A percentile compares a stretch with the other conserved stretches of the same genome.
phyloP scores from a whole-genome alignment of 805 yeast species.

The Schizosaccharomyces cryophilus region DNA sequence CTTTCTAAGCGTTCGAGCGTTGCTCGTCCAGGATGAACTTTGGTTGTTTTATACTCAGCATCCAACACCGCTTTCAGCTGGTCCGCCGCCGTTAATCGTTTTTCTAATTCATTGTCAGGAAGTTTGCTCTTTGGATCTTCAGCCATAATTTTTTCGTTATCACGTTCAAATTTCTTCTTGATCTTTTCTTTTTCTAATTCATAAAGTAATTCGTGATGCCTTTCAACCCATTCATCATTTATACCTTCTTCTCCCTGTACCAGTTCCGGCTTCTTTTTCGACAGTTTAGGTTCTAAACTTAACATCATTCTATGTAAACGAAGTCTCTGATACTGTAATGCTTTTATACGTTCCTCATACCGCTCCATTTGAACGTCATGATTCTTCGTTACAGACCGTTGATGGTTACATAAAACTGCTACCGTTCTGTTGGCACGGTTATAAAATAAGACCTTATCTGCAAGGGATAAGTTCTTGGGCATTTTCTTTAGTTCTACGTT shows the following conservation, averaged over 20 bases:
- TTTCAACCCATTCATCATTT: constrained; percentile 34
- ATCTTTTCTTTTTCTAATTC: constrained; percentile 39
- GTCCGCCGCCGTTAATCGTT: constrained; percentile 30
- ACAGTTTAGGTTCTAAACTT: constrained; percentile 28
- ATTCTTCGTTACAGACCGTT: constrained; percentile 66
- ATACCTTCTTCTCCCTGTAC: constrained; percentile 48
- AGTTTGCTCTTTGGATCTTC: constrained; percentile 28
- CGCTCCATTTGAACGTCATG: constrained; percentile 64
- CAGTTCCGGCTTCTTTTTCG: constrained; percentile 26
- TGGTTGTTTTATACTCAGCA: constrained; percentile 31
- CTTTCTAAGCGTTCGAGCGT: constrained; percentile 45
- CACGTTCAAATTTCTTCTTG: constrained; percentile 42
- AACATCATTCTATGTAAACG: constrained; percentile 48
- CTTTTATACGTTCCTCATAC: constrained; percentile 52
- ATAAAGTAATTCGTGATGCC: constrained; percentile 33
- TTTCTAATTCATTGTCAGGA: constrained; percentile 29
- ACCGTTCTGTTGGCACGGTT: constrained; percentile 92
- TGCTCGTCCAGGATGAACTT: constrained; percentile 14
- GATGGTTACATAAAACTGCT: constrained; percentile 91
- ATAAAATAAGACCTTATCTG: constrained; percentile 64
- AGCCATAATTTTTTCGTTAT: constrained; percentile 43
- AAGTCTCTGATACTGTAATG: constrained; percentile 63
- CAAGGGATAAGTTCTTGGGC: constrained; percentile 63
- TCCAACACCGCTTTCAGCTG: constrained; percentile 21
- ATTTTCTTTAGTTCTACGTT: constrained; percentile 70